A percentile compares a stretch with the other conserved stretches of the same genome.
phyloP scores from a whole-genome alignment of 495 filamentous ascomycete species.

The Hypoxylon lenormandii region DNA sequence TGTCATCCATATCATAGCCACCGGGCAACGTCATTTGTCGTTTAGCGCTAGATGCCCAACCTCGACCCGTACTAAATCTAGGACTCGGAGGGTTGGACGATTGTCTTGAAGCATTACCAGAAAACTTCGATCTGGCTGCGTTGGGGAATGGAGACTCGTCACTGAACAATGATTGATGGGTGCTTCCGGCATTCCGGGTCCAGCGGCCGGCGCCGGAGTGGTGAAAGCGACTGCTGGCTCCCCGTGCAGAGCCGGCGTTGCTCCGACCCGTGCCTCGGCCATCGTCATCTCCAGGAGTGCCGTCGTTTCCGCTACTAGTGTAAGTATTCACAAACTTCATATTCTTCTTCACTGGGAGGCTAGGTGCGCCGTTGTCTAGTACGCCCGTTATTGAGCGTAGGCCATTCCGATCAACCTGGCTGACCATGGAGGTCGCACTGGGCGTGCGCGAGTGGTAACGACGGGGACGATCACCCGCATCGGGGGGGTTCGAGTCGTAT shows the following conservation, averaged over 20 bases:
- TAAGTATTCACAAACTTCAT: conserved; percentile 98
- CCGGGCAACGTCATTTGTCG: conserved; percentile 53
- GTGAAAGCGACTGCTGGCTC: conserved; percentile 78
- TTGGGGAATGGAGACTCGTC: conserved; percentile 76
- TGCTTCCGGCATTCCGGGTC: conserved; percentile 71
- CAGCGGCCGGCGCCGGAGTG: conserved; percentile 74
- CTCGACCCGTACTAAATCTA: conserved; percentile 50
- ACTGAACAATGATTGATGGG: conserved; percentile 79
- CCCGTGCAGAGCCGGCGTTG: conserved; percentile 71
- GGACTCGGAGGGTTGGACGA: conserved; percentile 73
- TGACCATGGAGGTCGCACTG: conserved; percentile 90
- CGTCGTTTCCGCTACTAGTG: conserved; percentile 71
- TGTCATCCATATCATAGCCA: conserved; percentile 66
- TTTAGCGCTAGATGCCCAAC: conserved; percentile 47
- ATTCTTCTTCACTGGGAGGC: conserved; percentile 82
- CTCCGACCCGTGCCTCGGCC: conserved; percentile 69
- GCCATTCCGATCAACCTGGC: conserved; percentile 77
- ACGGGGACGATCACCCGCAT: conserved; percentile 77
- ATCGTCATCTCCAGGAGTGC: conserved; percentile 70
- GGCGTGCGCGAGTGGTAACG: conserved; percentile 95
- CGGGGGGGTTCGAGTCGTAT: conserved; percentile 97
- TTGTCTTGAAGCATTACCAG: conserved; percentile 61
- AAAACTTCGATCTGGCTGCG: conserved; percentile 53
- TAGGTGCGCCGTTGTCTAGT: conserved; percentile 73
- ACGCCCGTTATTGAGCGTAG: conserved; percentile 69